Evolutionary conservation across 2,329 filamentous ascomycete species (phyloP), one percentile per base, ranked within the genome.

Genomic region (Xylaria hypoxylon): DNA sequence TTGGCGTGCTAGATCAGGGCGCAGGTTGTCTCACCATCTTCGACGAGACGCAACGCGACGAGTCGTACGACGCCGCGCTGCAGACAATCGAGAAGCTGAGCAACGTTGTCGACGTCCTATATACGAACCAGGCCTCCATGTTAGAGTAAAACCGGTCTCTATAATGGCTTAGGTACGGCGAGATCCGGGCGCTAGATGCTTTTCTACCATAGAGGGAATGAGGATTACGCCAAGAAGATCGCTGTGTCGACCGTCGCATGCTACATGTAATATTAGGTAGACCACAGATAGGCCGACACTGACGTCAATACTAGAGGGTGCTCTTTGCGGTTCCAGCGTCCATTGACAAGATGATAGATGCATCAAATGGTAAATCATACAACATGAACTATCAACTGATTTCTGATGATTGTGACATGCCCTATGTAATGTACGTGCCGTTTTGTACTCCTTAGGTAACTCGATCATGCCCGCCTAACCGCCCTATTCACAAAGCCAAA

Each of bases 21-120:
- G 93, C 94, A n/a, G 95, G 95, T 44, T 98, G 96, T 80, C 86
- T 99, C 78, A 97, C 97, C 80, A 93, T 99, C 74, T 99, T 91
- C 77, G 96, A 99, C 77, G 96, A 99, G 87, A 93, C 92, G 15
- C 91, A 96, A 79, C 88, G 94, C 71, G 96, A 99, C 79, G 90
- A 95, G 82, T 91, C 92, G 38, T 99, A 99, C 78, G 96, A 98
- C 79, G 92, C 94, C 13, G 96, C 96, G 3, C 84, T 99, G 76
- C 90, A 93, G 69, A 99, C 96, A 2, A 97, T 99, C 72, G 95
- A 97, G 79, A 98, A 97, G 89, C 82, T 99, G 80, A 95, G 94
- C 84, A 96, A 91, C 78, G 96, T 99, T 71, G 96, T 99, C 70
- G 96, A 99, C 81, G 93, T 97, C 73, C 84, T 99, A 76, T 99